Percentiles rank a stretch among this genome's conserved stretches.
These are phyloP conservation scores for Sporothrix phasma DNA, from an alignment of 2,329 filamentous ascomycete species.

Conservation along the genomic window DNA sequence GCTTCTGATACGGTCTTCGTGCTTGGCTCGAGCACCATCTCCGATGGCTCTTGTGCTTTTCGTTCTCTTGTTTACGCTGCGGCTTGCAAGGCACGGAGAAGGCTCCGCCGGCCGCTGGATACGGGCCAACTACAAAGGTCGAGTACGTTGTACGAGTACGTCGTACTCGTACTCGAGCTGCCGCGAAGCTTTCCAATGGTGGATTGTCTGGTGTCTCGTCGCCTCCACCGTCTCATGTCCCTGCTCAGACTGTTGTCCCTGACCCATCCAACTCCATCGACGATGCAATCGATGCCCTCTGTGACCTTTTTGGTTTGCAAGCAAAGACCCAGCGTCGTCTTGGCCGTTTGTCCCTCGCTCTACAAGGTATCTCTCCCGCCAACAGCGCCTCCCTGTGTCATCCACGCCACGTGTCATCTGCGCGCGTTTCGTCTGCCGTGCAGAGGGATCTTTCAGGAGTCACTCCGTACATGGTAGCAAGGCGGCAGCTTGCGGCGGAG, in stretches of 20 bases:
- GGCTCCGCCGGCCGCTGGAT: too few species aligned
- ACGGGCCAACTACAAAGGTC: too few species aligned
- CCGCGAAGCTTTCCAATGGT: background rate
- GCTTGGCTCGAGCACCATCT: background rate
- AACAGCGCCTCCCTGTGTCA: background rate
- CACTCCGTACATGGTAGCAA: too few species aligned
- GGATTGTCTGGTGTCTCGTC: background rate
- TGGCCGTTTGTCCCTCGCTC: background rate
- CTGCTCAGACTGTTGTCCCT: background rate
- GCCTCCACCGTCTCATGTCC: background rate
- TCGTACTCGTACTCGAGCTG: too few species aligned
- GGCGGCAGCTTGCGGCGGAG: too few species aligned
- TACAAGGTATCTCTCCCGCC: too few species aligned
- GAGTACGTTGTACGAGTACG: background rate
- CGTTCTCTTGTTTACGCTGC: background rate
- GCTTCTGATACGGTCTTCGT: background rate
- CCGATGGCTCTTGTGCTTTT: background rate
- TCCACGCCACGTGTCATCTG: background rate
- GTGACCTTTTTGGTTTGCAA: background rate
- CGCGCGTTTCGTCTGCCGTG: conserved; percentile 2
- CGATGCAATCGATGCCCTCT: background rate
- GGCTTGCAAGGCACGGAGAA: background rate
- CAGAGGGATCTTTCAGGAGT: too few species aligned
- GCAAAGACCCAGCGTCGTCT: background rate
- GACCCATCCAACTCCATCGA: background rate